Conservation (phyloP, 208 protist genomes). For the Trypanosoma mega region DNA sequence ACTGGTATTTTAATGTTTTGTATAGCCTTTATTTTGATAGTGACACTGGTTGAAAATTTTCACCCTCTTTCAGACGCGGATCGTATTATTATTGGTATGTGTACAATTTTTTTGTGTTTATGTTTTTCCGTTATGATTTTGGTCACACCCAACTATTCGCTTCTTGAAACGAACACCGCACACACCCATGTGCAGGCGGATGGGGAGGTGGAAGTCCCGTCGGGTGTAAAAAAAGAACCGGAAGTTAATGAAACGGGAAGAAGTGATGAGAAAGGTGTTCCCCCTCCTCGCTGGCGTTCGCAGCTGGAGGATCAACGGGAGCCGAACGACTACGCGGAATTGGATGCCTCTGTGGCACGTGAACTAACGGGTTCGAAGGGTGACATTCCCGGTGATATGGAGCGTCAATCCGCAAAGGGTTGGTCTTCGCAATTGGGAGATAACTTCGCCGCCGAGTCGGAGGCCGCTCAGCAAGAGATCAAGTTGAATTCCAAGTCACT, state of each 20-base stretch:
- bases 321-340: too few relatives aligned
- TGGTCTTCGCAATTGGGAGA: slow-evolving; percentile 5
- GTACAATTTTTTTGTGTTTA: slow-evolving; percentile 44
- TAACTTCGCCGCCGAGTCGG: slow-evolving; percentile 13
- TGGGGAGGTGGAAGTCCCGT: neutral
- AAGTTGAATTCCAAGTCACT: slow-evolving; percentile 51
- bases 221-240: neutral
- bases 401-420: slow-evolving; percentile 11
- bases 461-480: slow-evolving; percentile 8
- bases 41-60: slow-evolving; percentile 60
- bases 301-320: too few relatives aligned
- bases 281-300: too few relatives aligned
- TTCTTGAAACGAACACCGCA: slow-evolving; percentile 18
- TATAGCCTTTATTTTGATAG: slow-evolving; percentile 46
- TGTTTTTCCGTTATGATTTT: slow-evolving; percentile 68
- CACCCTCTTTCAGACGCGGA: slow-evolving; percentile 15
- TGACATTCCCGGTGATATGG: slow-evolving; percentile 18
- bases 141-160: slow-evolving; percentile 59
- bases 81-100: slow-evolving; percentile 42
- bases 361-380: too few relatives aligned
- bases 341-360: too few relatives aligned
- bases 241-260: neutral
- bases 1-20: slow-evolving; percentile 45
- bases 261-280: slow-evolving; percentile 1
- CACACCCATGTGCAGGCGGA: neutral